phyloP scores from a whole-genome alignment of 352 stramenopile species.

The Globisporangium carolinianum region DNA sequence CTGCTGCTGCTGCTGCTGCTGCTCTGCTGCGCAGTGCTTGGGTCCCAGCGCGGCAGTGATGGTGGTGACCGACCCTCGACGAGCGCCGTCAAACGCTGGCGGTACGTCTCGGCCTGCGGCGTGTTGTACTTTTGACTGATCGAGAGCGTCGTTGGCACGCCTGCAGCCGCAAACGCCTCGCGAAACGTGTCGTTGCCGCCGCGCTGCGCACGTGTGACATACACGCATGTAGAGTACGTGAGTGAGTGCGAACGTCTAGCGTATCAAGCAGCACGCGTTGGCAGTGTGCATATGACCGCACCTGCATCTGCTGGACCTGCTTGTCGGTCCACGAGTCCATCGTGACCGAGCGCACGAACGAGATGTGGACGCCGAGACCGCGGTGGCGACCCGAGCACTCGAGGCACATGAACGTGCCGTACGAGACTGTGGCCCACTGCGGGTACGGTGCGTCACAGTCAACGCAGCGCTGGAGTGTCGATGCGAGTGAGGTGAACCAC shows the following conservation, averaged over 20 bases:
- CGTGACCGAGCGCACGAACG: slow-evolving; percentile 86
- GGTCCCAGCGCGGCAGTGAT: slow-evolving; percentile 63
- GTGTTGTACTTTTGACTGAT: slow-evolving; percentile 85
- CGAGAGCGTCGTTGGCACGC: slow-evolving; percentile 64
- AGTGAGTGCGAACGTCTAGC: too few relatives aligned
- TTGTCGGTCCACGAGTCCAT: slow-evolving; percentile 88
- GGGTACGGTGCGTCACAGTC: slow-evolving; percentile 93
- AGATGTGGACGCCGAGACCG: slow-evolving; percentile 89
- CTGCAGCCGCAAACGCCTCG: slow-evolving; percentile 44
- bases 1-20: slow-evolving; percentile 11
- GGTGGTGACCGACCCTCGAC: slow-evolving; percentile 44
- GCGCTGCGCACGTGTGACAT: slow-evolving; percentile 15
- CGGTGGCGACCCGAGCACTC: slow-evolving; percentile 92
- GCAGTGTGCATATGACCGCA: slow-evolving; percentile 3
- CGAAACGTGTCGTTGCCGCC: slow-evolving; percentile 75
- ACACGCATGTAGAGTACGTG: not conserved
- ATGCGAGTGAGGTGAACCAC: not conserved
- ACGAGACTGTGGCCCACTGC: slow-evolving; percentile 92
- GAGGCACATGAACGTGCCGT: slow-evolving; percentile 94
- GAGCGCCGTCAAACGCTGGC: slow-evolving; percentile 47
- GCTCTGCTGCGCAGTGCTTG: slow-evolving; percentile 25
- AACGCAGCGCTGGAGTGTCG: slow-evolving; percentile 69
- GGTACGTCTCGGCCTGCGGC: slow-evolving; percentile 71
- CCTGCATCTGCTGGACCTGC: slow-evolving; percentile 82
- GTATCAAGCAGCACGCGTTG: too few relatives aligned